Percentiles rank a stretch among this genome's conserved stretches.
Conservation (phyloP, 805 yeast species). For the Teunomyces tritomae region DNA sequence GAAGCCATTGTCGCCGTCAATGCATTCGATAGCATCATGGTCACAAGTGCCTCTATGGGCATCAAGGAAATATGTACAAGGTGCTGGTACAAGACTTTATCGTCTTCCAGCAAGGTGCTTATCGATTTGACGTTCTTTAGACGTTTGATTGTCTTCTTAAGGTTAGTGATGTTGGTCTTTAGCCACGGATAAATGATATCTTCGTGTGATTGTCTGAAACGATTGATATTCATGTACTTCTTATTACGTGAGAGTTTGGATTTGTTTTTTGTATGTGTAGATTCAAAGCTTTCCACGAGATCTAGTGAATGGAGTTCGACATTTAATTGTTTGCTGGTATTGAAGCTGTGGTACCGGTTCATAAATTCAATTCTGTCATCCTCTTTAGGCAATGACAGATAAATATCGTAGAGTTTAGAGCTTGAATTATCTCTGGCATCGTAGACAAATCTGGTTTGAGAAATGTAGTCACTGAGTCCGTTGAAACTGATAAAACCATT, state of each 20-base stretch:
- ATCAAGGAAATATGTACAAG: slow-evolving; percentile 13
- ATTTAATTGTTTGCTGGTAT: slow-evolving; percentile 23
- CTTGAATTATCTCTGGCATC: neutral
- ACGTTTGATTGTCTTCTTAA: slow-evolving; percentile 6
- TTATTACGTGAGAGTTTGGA: neutral
- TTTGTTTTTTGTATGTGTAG: neutral
- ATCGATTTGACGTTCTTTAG: slow-evolving; percentile 4
- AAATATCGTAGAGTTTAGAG: slow-evolving; percentile 17
- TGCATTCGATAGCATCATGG: slow-evolving; percentile 17
- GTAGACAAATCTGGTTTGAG: slow-evolving; percentile 11
- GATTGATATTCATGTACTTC: slow-evolving; percentile 1
- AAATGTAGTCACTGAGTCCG: slow-evolving; percentile 23
- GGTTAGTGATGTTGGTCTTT: slow-evolving; percentile 3
- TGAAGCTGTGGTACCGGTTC: slow-evolving; percentile 21
- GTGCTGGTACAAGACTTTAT: slow-evolving; percentile 9
- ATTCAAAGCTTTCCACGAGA: slow-evolving; percentile 13
- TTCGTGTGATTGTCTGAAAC: slow-evolving; percentile 8
- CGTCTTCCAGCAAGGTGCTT: slow-evolving; percentile 6
- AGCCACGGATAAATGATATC: slow-evolving; percentile 15
- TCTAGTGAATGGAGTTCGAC: slow-evolving; percentile 24
- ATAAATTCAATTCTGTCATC: slow-evolving; percentile 19
- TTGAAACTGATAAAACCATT: slow-evolving; percentile 20
- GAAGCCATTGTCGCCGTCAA: slow-evolving; percentile 18
- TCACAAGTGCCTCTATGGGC: slow-evolving; percentile 13
- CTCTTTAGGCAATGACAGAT: slow-evolving; percentile 14